Conservation (phyloP, 345 rosid genomes). For the Hibiscus trionum region DNA sequence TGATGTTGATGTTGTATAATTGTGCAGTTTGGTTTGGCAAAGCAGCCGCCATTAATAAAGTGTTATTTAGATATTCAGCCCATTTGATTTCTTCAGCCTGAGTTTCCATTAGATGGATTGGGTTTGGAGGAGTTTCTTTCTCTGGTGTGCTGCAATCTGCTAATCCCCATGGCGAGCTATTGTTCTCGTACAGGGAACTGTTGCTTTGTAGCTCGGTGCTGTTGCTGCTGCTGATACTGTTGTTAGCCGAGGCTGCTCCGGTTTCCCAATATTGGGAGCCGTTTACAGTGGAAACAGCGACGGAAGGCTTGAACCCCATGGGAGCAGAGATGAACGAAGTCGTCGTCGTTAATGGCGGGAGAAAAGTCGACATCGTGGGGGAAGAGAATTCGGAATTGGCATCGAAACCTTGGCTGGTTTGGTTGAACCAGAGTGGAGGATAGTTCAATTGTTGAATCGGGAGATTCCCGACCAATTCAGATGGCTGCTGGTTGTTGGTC, state of each 20-base stretch:
- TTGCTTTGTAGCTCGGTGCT: slow-evolving; percentile 42
- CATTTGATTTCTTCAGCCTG: slow-evolving; percentile 35
- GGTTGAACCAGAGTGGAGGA: slow-evolving; percentile 31
- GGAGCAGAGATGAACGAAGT: slow-evolving; percentile 10
- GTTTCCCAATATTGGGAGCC: slow-evolving; percentile 41
- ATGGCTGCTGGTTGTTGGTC: slow-evolving; percentile 16
- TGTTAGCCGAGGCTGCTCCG: slow-evolving; percentile 23
- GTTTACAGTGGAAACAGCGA: slow-evolving; percentile 17
- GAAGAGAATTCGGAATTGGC: slow-evolving; percentile 35
- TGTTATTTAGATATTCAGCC: slow-evolving; percentile 43
- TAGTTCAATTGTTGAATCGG: slow-evolving; percentile 33
- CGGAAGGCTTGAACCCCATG: slow-evolving; percentile 33
- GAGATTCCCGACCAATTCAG: slow-evolving; percentile 30
- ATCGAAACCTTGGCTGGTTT: slow-evolving; percentile 26
- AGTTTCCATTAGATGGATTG: slow-evolving; percentile 19
- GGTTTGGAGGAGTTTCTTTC: slow-evolving; percentile 25
- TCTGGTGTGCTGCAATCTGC: slow-evolving; percentile 36
- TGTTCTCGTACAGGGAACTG: slow-evolving; percentile 45
- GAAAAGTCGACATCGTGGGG: slow-evolving; percentile 19
- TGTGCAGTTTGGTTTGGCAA: slow-evolving; percentile 54
- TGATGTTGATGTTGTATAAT: slow-evolving; percentile 45
- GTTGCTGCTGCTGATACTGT: slow-evolving; percentile 34
- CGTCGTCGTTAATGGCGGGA: slow-evolving; percentile 5
- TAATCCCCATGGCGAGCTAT: slow-evolving; percentile 47
- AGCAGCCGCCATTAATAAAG: slow-evolving; percentile 42